phyloP scores from a whole-genome alignment of 495 filamentous ascomycete species.

The Neurospora sp. region DNA sequence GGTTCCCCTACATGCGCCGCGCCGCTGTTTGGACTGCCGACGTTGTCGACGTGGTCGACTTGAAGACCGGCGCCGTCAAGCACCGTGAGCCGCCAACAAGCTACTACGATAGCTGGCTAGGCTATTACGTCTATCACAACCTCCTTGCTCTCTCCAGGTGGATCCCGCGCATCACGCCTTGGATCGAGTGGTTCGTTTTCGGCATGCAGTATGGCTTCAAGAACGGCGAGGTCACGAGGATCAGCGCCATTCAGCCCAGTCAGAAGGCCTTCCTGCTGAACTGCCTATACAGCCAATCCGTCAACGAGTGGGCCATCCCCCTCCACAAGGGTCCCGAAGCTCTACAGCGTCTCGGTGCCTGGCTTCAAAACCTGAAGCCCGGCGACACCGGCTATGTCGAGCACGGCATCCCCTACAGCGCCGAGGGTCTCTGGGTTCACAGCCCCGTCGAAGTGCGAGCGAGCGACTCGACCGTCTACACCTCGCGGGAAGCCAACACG shows the following conservation, averaged over 20 bases:
- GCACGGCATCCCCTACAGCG: constrained; percentile 69
- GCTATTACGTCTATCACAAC: constrained; percentile 83
- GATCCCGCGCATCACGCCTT: constrained; percentile 69
- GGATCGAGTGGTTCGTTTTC: constrained; percentile 89
- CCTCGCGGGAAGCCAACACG: constrained; percentile 25
- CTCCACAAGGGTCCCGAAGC: constrained; percentile 84
- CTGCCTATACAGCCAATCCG: constrained; percentile 91
- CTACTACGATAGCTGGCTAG: constrained; percentile 73
- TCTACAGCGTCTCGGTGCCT: constrained; percentile 68
- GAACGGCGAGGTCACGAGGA: constrained; percentile 48
- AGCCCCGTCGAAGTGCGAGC: constrained; percentile 90
- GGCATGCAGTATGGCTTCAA: constrained; percentile 89
- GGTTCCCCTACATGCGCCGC: constrained; percentile 83
- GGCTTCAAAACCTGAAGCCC: constrained; percentile 58
- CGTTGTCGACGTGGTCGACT: constrained; percentile 20
- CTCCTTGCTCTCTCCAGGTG: constrained; percentile 70
- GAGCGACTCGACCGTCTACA: constrained; percentile 53
- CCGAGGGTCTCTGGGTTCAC: constrained; percentile 76
- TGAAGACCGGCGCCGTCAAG: constrained; percentile 48
- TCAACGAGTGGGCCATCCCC: constrained; percentile 96
- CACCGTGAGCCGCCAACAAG: constrained; percentile 33
- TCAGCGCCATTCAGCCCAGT: constrained; percentile 64
- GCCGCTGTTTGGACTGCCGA: constrained; percentile 80
- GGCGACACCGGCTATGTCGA: constrained; percentile 43
- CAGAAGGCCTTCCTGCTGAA: constrained; percentile 83